phyloP scores from a whole-genome alignment of 2,329 filamentous ascomycete genomes.

The Arthroderma uncinatum region DNA sequence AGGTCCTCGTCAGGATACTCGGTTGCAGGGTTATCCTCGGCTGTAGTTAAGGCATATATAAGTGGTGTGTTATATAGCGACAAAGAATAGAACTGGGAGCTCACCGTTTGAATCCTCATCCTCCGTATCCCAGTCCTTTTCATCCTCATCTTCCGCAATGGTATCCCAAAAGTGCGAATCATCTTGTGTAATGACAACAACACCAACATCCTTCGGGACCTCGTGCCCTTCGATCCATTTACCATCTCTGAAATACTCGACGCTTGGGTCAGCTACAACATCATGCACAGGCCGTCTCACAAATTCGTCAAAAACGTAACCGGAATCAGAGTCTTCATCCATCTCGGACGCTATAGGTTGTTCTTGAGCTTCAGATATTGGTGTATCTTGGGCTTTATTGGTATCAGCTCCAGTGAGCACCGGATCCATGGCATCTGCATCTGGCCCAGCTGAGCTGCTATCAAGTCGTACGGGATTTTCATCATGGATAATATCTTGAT shows the following conservation, averaged over 20 bases:
- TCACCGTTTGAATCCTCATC: constrained; percentile 52
- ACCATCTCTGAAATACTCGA: constrained; percentile 9
- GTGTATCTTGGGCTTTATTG: background rate
- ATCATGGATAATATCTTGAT: background rate
- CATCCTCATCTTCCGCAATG: constrained; percentile 44
- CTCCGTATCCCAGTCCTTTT: constrained; percentile 47
- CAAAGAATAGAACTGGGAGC: constrained; percentile 8
- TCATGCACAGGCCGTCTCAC: constrained; percentile 38
- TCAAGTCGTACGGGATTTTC: background rate
- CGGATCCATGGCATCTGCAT: background rate
- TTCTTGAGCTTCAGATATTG: constrained; percentile 5
- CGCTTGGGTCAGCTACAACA: constrained; percentile 12
- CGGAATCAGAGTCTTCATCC: constrained; percentile 38
- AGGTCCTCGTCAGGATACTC: constrained; percentile 43
- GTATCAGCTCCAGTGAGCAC: background rate
- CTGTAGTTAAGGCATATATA: constrained; percentile 19
- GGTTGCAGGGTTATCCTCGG: constrained; percentile 41
- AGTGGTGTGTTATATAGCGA: background rate
- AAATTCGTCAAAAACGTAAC: constrained; percentile 54
- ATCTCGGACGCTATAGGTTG: background rate
- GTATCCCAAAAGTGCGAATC: constrained; percentile 46
- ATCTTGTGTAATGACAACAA: constrained; percentile 34
- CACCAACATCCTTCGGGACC: constrained; percentile 28
- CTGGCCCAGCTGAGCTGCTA: background rate
- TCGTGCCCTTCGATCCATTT: constrained; percentile 7